phyloP scores from a whole-genome alignment of 768 basidiomycete species.

The Naganishia antarctica region DNA sequence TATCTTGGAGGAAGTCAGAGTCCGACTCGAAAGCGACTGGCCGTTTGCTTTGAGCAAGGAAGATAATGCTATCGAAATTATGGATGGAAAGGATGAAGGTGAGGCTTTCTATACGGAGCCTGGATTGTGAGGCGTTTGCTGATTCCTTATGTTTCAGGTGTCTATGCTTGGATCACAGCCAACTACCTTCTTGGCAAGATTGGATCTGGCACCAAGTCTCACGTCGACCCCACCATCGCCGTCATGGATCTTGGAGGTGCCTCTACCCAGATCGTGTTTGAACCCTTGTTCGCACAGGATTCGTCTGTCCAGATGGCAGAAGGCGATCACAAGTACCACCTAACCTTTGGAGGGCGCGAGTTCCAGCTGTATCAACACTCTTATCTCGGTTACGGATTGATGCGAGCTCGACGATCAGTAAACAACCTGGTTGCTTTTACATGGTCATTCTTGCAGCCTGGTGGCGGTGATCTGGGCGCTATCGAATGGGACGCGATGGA shows the following conservation, averaged over 20 bases:
- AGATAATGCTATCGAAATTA: conserved; percentile 69
- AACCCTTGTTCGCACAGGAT: conserved; percentile 62
- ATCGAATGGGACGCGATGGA: conserved; percentile 49
- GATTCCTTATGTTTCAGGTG: conserved; percentile 41
- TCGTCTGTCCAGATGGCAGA: conserved; percentile 56
- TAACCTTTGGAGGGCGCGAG: conserved; percentile 65
- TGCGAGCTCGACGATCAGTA: conserved; percentile 75
- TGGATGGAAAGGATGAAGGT: conserved; percentile 91
- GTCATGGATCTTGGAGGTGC: conserved; percentile 95
- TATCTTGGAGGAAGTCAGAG: conserved; percentile 70
- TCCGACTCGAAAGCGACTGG: conserved; percentile 58
- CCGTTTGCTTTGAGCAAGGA: conserved; percentile 62
- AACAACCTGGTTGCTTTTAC: conserved; percentile 90
- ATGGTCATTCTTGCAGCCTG: conserved; percentile 50
- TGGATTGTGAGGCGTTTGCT: no score
- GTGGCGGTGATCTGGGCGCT: no score
- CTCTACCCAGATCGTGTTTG: conserved; percentile 95
- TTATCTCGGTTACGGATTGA: conserved; percentile 92
- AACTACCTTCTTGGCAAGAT: conserved; percentile 83
- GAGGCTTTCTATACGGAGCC: not conserved
- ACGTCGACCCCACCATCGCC: conserved; percentile 62
- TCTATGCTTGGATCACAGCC: conserved; percentile 98
- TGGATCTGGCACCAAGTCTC: conserved; percentile 54
- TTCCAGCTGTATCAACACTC: conserved; percentile 93
- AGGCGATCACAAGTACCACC: conserved; percentile 86